A percentile compares a stretch with the other conserved stretches of the same genome.
phyloP scores from a whole-genome alignment of 2,329 filamentous ascomycete species.

The Endocalyx cinctus region DNA sequence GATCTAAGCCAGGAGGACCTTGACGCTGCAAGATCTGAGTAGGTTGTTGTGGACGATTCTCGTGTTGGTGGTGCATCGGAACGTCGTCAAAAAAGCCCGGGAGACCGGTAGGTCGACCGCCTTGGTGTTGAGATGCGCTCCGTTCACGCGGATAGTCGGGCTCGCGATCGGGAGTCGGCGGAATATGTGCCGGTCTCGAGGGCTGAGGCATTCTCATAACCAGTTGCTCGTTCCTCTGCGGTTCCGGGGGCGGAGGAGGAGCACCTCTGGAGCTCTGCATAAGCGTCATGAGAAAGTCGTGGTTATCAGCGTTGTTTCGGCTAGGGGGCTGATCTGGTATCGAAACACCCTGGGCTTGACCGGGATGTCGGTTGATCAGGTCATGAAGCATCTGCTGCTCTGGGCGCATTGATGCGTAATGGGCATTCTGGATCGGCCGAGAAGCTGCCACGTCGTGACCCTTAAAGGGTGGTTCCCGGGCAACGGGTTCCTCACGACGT shows the following conservation, averaged over 20 bases:
- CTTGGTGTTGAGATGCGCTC: conserved; percentile 28
- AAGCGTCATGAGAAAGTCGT: conserved; percentile 80
- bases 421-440: conserved; percentile 42
- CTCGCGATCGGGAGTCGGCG: conserved; percentile 45
- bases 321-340: conserved; percentile 39
- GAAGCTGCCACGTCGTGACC: conserved; percentile 51
- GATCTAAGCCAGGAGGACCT: conserved; percentile 56
- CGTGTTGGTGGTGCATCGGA: conserved; percentile 44
- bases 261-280: conserved; percentile 58
- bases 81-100: conserved; percentile 52
- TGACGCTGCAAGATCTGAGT: conserved; percentile 63
- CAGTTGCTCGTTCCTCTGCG: conserved; percentile 47
- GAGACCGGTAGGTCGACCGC: conserved; percentile 29
- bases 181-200: conserved; percentile 43
- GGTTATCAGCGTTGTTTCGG: conserved; percentile 56
- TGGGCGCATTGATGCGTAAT: conserved; percentile 43
- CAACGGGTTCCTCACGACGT: conserved; percentile 39
- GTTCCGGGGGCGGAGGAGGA: conserved; percentile 32
- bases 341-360: conserved; percentile 45
- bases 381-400: conserved; percentile 58
- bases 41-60: conserved; percentile 47
- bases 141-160: conserved; percentile 40
- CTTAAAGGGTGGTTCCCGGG: conserved; percentile 35
- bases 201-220: conserved; percentile 51
- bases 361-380: conserved; percentile 54